A percentile compares a stretch with the other conserved stretches of the same genome.
Conservation (phyloP, 2,329 filamentous ascomycete genomes). For the Stenocarpella maydis region DNA sequence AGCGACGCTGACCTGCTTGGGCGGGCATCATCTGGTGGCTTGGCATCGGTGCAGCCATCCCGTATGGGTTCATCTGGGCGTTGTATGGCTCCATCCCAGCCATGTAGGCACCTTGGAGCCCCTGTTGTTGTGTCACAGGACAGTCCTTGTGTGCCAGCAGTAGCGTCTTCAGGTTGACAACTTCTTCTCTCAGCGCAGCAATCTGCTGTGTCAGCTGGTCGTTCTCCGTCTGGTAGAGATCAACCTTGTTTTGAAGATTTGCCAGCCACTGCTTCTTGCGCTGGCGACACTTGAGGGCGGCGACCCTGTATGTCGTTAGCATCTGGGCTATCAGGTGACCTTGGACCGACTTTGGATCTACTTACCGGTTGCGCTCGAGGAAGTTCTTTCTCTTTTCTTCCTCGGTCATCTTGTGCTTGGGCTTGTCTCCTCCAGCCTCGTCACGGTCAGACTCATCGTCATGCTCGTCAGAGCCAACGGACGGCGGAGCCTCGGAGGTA, state of each 20-base stretch:
- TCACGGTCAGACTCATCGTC: conserved; percentile 59
- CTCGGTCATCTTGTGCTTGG: conserved; percentile 88
- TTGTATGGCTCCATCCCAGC: conserved; percentile 61
- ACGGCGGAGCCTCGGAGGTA: conserved; percentile 39
- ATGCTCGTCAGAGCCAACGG: conserved; percentile 42
- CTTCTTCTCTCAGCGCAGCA: conserved; percentile 85
- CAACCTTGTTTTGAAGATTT: conserved; percentile 93
- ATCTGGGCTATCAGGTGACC: neutral
- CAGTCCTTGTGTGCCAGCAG: conserved; percentile 96
- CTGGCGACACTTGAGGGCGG: conserved; percentile 95
- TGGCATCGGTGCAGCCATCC: conserved; percentile 61
- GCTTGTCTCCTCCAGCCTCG: conserved; percentile 66
- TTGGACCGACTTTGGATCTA: conserved; percentile 35
- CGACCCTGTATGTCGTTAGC: conserved; percentile 68
- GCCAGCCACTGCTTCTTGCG: conserved; percentile 99
- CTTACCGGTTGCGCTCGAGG: conserved; percentile 91
- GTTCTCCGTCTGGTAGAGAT: conserved; percentile 91
- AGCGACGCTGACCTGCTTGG: conserved; percentile 63
- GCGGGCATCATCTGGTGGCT: conserved; percentile 64
- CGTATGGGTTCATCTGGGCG: conserved; percentile 66
- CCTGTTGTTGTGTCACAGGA: conserved; percentile 88
- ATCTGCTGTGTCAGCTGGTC: conserved; percentile 87
- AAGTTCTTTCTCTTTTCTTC: conserved; percentile 99
- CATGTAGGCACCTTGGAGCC: conserved; percentile 67
- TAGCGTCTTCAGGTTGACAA: conserved; percentile 92